Conservation (phyloP, 1,284 basidiomycete genomes). For the Cutaneotrichosporon sp. region DNA sequence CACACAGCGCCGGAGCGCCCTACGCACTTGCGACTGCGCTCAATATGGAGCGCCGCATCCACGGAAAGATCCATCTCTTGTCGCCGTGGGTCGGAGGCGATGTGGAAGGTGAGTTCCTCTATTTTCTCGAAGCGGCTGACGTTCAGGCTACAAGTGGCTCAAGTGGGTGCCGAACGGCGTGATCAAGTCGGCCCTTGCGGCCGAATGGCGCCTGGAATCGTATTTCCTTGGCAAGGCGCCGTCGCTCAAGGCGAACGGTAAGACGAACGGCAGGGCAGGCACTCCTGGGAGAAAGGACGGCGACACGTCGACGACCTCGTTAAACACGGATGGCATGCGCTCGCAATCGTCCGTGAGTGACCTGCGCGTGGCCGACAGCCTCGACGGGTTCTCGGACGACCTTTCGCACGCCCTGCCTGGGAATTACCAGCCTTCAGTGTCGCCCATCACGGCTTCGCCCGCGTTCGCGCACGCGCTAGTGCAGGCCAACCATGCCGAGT, state of each 20-base stretch:
- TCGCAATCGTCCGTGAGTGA: constrained; percentile 14
- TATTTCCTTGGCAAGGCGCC: constrained; percentile 96
- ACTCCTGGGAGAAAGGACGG: not conserved
- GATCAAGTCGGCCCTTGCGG: constrained; percentile 90
- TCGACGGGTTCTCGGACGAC: constrained; percentile 16
- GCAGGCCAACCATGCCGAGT: constrained; percentile 91
- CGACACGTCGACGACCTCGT: constrained; percentile 16
- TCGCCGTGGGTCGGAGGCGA: constrained; percentile 95
- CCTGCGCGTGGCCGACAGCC: constrained; percentile 9
- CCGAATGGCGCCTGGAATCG: constrained; percentile 93
- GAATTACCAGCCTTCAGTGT: not conserved
- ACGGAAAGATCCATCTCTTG: constrained; percentile 81
- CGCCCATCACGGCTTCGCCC: constrained; percentile 25
- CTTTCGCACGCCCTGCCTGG: constrained; percentile 9
- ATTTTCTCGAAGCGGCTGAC: not conserved
- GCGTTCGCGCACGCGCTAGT: constrained; percentile 67
- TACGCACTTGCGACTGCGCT: constrained; percentile 87
- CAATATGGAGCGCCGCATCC: constrained; percentile 68
- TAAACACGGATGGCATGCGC: constrained; percentile 15
- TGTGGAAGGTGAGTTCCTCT: constrained; percentile 65
- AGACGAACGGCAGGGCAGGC: constrained; percentile 4
- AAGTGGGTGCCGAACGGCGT: constrained; percentile 93
- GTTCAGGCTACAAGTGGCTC: constrained; percentile 84
- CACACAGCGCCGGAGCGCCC: constrained; percentile 94
- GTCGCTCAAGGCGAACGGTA: constrained; percentile 49